A percentile compares a stretch with the other conserved stretches of the same genome.
Evolutionary conservation across 1,284 basidiomycete species (phyloP).

Genomic region (Cutaneotrichosporon sp.): DNA sequence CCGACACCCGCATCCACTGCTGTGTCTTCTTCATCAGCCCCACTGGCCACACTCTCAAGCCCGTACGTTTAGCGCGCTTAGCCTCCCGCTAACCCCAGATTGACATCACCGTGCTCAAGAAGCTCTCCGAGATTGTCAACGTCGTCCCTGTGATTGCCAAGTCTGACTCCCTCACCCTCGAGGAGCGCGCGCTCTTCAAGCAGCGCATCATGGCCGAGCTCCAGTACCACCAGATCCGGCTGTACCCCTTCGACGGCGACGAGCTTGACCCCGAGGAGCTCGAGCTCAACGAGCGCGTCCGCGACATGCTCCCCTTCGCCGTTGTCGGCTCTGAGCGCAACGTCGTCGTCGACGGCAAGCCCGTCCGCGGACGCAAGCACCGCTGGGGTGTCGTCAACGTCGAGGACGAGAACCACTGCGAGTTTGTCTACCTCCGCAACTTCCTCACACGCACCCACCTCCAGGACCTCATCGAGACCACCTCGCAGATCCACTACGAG

Average conservation of each 20-base stretch:
- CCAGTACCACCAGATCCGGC: conserved; percentile 83
- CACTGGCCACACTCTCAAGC: conserved; percentile 83
- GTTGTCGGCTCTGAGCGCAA: conserved; percentile 92
- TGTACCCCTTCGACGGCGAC: conserved; percentile 96
- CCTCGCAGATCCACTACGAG: conserved; percentile 98
- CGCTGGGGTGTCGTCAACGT: conserved; percentile 98
- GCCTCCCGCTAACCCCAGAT: conserved; percentile 51
- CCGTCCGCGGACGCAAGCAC: conserved; percentile 92
- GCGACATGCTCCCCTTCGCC: conserved; percentile 94
- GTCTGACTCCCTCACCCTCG: conserved; percentile 88
- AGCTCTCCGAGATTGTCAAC: conserved; percentile 96
- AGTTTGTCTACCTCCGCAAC: conserved; percentile 95
- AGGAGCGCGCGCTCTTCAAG: conserved; percentile 92
- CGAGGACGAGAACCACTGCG: conserved; percentile 94
- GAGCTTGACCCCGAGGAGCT: conserved; percentile 85
- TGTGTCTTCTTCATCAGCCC: conserved; percentile 98
- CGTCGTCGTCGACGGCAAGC: conserved; percentile 91
- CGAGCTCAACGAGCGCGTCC: conserved; percentile 82
- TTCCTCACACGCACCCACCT: conserved; percentile 87
- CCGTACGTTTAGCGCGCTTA: conserved; percentile 42
- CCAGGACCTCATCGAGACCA: conserved; percentile 98
- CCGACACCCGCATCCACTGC: conserved; percentile 97
- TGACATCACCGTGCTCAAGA: conserved; percentile 98
- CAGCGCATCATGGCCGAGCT: conserved; percentile 91
- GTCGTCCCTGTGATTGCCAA: conserved; percentile 99